Base-by-base conservation (phyloP, 345 rosid species). In the Salix koriyanagi region DNA sequence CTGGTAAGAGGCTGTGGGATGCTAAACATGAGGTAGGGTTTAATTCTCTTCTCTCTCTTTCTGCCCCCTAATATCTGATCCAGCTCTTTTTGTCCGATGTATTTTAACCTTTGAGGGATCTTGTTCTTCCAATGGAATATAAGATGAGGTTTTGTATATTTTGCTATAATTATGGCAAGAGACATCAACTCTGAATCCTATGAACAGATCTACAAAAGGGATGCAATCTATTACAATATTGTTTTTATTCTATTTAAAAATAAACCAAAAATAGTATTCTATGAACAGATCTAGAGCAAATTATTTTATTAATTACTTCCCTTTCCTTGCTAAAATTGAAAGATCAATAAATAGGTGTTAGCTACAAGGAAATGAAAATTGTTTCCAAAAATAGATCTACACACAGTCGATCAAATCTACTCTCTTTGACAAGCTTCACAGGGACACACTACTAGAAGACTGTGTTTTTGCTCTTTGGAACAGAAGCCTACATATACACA, bases 1-100 rank as follows among this genome's bases (percentile, higher is more conserved):
- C 92, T 71, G 94, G 96, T 65, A 88, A 92, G 76, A 92, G 87
- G 85, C 69, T 96, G 62, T 94, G 99, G 99, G 97, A 96, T 86
- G 92, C 90, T 68, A 94, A 92, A 80, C 99, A 93, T 87, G 98
- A 96, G 98, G 99, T 96, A 78, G 72, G 71, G 77, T 77, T 52
- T 41, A 16, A 19, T 12, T 34, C 32, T 39, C 54, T 36, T 62
- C 65, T 52, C n/a, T 64, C 26, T 34, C 6, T 13, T 10, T 54
- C 60, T 10, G 62, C 62, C n/a, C 36, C 42, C 46, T 36, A 15
- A 36, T 32, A 32, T 66, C 23, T 36, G 41, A 66, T 66, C 69
- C 69, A 18, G 8, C 42, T 18, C 52, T 23, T 52, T 71, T 77
- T 73, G 68, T 72, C 78, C 69, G 28, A 25, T 41, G n/a, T 25